Percentiles rank a stretch among this genome's conserved stretches.
phyloP scores from a whole-genome alignment of 108 stramenopile genomes.

The Pseudonitzschia pungens region DNA sequence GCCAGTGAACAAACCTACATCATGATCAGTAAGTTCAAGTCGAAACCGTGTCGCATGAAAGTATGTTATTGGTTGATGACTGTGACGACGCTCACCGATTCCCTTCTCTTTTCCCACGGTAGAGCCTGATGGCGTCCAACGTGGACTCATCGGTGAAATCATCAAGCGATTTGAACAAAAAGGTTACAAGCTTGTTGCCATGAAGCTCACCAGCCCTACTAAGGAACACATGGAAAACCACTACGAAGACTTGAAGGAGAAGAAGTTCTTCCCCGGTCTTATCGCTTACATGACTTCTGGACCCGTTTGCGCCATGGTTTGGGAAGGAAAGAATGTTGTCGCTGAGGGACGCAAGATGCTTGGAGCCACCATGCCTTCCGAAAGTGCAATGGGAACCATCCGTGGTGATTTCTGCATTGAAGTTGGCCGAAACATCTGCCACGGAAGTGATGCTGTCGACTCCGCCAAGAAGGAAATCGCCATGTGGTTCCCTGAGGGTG shows the following conservation, averaged over 20 bases:
- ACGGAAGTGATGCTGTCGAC: slow-evolving; percentile 94
- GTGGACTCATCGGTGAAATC: slow-evolving; percentile 96
- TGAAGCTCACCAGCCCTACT: slow-evolving; percentile 89
- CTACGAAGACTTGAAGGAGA: slow-evolving; percentile 91
- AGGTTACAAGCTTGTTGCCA: slow-evolving; percentile 96
- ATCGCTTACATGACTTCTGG: slow-evolving; percentile 96
- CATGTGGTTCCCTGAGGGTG: slow-evolving; percentile 95
- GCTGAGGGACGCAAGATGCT: slow-evolving; percentile 93
- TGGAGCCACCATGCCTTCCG: slow-evolving; percentile 96
- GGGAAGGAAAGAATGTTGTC: slow-evolving; percentile 84
- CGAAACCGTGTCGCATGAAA: not conserved
- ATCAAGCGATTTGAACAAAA: slow-evolving; percentile 95
- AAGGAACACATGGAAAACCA: slow-evolving; percentile 92
- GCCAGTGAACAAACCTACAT: slow-evolving; percentile 28
- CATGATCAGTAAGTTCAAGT: slow-evolving; percentile 28
- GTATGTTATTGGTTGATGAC: too few relatives aligned
- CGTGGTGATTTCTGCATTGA: slow-evolving; percentile 98
- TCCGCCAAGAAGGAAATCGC: slow-evolving; percentile 94
- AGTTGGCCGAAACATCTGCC: slow-evolving; percentile 87
- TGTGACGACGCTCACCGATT: not conserved
- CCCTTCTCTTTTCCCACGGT: not conserved
- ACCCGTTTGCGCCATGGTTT: slow-evolving; percentile 94
- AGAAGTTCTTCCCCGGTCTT: slow-evolving; percentile 97
- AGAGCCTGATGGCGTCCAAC: slow-evolving; percentile 98
- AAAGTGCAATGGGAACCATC: slow-evolving; percentile 95